Base-by-base conservation (phyloP, 768 basidiomycete genomes). In the Amanita polypyramis region DNA sequence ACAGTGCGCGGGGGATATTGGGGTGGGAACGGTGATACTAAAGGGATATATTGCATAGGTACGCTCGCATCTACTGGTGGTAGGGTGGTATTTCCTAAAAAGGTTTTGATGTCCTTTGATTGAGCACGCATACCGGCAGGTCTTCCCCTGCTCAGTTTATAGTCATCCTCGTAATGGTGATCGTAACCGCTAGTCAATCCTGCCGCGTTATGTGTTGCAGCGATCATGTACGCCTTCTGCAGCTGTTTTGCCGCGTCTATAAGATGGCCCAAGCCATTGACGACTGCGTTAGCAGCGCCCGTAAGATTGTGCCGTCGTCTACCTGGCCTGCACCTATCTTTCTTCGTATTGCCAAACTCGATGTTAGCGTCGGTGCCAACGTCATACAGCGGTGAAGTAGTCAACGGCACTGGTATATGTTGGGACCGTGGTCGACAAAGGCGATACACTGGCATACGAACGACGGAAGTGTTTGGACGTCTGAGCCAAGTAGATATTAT, bases 151-250 rank as follows among this genome's bases (percentile, higher is more conserved):
- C 17, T 37, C 12, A 5, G 36, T 8, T 30, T 21, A 17, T 46
- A 21, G 37, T 14, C 45, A 19, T 45, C 43, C 47, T 51, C 43
- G 17, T 43, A 42, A 49, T 45, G 50, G 27, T 54, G 55, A 52
- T 56, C 66, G 50, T 39, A 61, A 47, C 37, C 58, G 56, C 57
- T 58, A 54, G 65, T 47, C 15, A 62, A 55, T 20, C 56, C 53
- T 14, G 58, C 51, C 12, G 70, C 67, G 23, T 70, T 60, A 59
- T 75, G 76, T 58, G 75, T 61, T 4, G 79, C 70, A 27, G 76
- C 74, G 38, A 66, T 62, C 51, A 81, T 70, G 53, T 80, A 82
- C 30, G 73, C 76, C 15, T 65, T 67, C 59, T 83, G 80, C 55
- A 83, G 65, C 9, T 72, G 72, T 50, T 70, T 71, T 5, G 79